phyloP scores from a whole-genome alignment of 768 basidiomycete species.

The Zangia roseola region DNA sequence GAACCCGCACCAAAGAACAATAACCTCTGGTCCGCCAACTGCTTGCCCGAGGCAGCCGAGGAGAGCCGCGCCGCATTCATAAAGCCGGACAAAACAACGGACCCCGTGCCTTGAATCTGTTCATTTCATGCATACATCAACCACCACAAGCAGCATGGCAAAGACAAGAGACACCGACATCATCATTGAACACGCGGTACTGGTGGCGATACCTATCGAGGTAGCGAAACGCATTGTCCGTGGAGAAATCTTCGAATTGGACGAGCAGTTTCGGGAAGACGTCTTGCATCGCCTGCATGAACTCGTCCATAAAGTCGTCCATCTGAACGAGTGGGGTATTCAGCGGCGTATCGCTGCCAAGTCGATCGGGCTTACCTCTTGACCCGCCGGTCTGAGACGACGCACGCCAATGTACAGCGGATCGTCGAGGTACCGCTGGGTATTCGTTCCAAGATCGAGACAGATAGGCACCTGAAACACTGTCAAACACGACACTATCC shows the following conservation, averaged over 20 bases:
- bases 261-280: constrained; percentile 67
- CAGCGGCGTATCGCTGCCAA: not conserved
- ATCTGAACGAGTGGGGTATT: constrained; percentile 38
- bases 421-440: constrained; percentile 60
- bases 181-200: constrained; percentile 70
- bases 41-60: constrained; percentile 41
- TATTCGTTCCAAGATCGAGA: constrained; percentile 78
- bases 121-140: not conserved
- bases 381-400: constrained; percentile 45
- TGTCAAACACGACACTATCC: not conserved
- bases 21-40: constrained; percentile 49
- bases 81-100: constrained; percentile 75
- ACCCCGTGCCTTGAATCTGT: constrained; percentile 70
- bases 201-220: constrained; percentile 58
- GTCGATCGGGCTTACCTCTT: constrained; percentile 37
- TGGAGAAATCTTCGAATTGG: constrained; percentile 79
- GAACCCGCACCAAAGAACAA: constrained; percentile 59
- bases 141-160: not conserved
- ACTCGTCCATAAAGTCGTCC: constrained; percentile 73
- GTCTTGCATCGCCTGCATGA: constrained; percentile 65
- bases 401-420: constrained; percentile 76
- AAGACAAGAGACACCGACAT: constrained; percentile 43
- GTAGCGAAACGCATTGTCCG: constrained; percentile 75
- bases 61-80: constrained; percentile 68
- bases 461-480: constrained; percentile 54